Evolutionary conservation across 352 stramenopile genomes (phyloP).

Genomic region (Sclerospora graminicola): DNA sequence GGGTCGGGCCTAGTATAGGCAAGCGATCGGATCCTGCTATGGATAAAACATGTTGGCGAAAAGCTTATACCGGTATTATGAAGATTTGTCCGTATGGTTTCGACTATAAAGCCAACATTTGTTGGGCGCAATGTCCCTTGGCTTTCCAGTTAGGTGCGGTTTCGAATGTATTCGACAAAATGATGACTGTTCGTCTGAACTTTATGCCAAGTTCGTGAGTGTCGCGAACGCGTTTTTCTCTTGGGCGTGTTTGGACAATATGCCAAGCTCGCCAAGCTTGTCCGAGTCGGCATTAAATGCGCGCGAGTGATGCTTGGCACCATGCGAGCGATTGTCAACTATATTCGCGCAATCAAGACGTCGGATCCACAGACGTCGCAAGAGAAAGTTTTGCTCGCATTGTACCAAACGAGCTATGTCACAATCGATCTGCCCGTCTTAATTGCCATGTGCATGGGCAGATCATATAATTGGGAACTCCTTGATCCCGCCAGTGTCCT

Average conservation of each 20-base stretch:
- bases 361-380: slow-evolving; percentile 9
- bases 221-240: too few relatives aligned
- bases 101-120: slow-evolving; percentile 26
- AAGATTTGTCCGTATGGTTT: slow-evolving; percentile 18
- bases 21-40: too few relatives aligned
- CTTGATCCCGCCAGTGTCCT: slow-evolving; percentile 17
- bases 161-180: slow-evolving; percentile 48
- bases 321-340: slow-evolving; percentile 24
- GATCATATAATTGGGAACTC: slow-evolving; percentile 12
- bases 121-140: too few relatives aligned
- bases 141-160: slow-evolving; percentile 38
- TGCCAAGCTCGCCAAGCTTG: neutral
- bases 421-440: slow-evolving; percentile 25
- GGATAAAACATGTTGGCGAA: too few relatives aligned
- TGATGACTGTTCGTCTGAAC: slow-evolving; percentile 14
- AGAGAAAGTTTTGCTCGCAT: too few relatives aligned
- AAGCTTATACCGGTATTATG: slow-evolving; percentile 26
- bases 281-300: slow-evolving; percentile 11
- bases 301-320: too few relatives aligned
- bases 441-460: too few relatives aligned
- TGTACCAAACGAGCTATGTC: too few relatives aligned
- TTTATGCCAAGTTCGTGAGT: slow-evolving; percentile 20
- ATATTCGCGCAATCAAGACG: slow-evolving; percentile 15
- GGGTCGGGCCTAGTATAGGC: too few relatives aligned
- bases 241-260: neutral